Evolutionary conservation across 1,139 yeast species (phyloP), one percentile per base, ranked within the genome.

Genomic region (Hemisphaericaspora lyxosophila): DNA sequence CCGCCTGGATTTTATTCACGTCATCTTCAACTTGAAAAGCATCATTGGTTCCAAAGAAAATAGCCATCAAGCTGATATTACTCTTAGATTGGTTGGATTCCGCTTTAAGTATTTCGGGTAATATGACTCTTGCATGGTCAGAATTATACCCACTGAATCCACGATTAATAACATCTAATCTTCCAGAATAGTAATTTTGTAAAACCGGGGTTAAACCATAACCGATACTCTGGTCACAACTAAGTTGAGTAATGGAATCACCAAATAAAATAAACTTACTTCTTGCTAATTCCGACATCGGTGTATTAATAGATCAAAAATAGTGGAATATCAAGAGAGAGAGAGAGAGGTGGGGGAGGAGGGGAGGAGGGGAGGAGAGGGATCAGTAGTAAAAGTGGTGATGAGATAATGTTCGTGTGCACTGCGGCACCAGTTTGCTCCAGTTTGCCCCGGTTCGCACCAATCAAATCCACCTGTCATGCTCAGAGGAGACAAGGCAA

Each of bases 11-110:
- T 5, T 60, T 54, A 25, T 69, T 70, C 3, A 65, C 49, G 0
- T 87, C 77, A 51, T 85, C 94, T 49, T 85, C 36, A 18, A 34
- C 17, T 3, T 59, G 62, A 7, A 64, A 49, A 0, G 87, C 80
- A 55, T 87, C 96, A 51, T 87, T 87, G 8, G 94, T 74, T 1
- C 96, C 96, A 49, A 85, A 78, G 57, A 82, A 85, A 3, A 87
- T 61, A 0, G 80, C 73, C 44, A 76, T 70, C 23, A 83, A 48
- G 42, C 59, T 54, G 37, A 65, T 44, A 37, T 59, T 59, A 12
- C 61, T 53, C 23, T 47, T 42, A 3, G 51, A 46, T 3, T 48
- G 53, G 17, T 59, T 61, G 39, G 65, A 58, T 41, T 77, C 84
- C 1, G 60, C 53, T 13, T 62, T 56, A 25, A 82, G 55, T 14